phyloP scores from a whole-genome alignment of 169 alveolate species.

The Amoebophrya sp. region DNA sequence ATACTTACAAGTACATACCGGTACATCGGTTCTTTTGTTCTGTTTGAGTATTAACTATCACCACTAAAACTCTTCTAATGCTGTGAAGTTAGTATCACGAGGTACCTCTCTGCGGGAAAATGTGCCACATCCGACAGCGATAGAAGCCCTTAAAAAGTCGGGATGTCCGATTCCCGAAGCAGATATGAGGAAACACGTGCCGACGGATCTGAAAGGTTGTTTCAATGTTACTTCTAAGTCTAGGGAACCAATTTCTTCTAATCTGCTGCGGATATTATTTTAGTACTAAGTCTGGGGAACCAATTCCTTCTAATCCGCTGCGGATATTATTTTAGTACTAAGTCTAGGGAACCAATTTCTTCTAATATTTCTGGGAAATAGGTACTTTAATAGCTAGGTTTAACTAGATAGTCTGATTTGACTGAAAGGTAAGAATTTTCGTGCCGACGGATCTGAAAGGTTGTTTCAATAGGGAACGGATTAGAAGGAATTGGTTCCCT shows the following conservation, averaged over 20 bases:
- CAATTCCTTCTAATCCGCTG: not conserved
- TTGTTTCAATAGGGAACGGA: too few species aligned
- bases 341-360: too few species aligned
- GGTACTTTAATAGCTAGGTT: not conserved
- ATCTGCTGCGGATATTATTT: not conserved
- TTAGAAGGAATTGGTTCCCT: too few species aligned
- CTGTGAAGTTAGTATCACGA: too few species aligned
- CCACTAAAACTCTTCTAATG: too few species aligned
- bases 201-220: not conserved
- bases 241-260: too few species aligned
- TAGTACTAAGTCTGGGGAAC: not conserved
- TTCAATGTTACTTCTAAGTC: too few species aligned
- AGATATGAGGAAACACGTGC: not conserved
- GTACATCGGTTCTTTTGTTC: too few species aligned
- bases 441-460: not conserved
- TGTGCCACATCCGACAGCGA: not conserved
- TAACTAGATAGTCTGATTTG: not conserved
- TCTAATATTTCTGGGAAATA: not conserved
- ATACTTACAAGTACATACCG: too few species aligned
- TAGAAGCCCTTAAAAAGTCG: not conserved
- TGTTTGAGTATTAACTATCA: too few species aligned
- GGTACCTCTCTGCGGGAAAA: not conserved
- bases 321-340: not conserved
- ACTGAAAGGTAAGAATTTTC: too few species aligned
- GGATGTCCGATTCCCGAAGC: not conserved